Evolutionary conservation across 257 asterid species (phyloP), one percentile per base, ranked within the genome.

Genomic region (Gardenia jasminoides): DNA sequence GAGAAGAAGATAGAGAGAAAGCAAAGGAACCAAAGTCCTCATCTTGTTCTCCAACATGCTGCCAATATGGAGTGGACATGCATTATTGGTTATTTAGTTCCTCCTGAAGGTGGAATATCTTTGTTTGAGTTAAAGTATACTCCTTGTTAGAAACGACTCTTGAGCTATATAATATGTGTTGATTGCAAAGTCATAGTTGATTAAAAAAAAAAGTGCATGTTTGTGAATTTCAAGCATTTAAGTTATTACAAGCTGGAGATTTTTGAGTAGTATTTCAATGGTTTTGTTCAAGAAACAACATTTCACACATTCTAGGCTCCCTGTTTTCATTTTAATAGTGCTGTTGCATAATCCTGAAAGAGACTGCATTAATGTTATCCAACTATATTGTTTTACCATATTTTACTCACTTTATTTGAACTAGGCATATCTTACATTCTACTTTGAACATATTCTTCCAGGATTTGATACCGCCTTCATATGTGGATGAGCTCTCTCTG

Each of bases 381-480:
- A 74, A 5, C 36, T 74, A 67, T 19, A 47, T 41, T 41, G 72
- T 28, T 58, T 64, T 15, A 33, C 24, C 4, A 16, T 54, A 17
- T 20, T 10, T 22, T 30, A 33, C 28, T 67, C 19, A 16, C 24
- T 39, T 36, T 39, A 8, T 33, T 67, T 36, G 36, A 36, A 28
- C 15, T 43, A 26, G 64, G 39, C 65, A 1, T 46, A 46, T 13
- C 28, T 30, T 72, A 33, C 46, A 5, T 48, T 36, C 75, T 52
- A 48, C 54, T 4, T 54, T 36, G 4, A 58, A 47, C 61, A 52
- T 67, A 67, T 62, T 74, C 78, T 80, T 84, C 36, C 81, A 95
- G 99, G 99, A 93, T 84, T 87, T 95, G 89, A 85, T 93, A 83
- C 97, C 99, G 39, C 99, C 99, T 75, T 87, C 97, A 26, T 95